These are phyloP conservation scores for Leishmania mexicana DNA, from an alignment of 208 protist genomes.

Conservation along the genomic window DNA sequence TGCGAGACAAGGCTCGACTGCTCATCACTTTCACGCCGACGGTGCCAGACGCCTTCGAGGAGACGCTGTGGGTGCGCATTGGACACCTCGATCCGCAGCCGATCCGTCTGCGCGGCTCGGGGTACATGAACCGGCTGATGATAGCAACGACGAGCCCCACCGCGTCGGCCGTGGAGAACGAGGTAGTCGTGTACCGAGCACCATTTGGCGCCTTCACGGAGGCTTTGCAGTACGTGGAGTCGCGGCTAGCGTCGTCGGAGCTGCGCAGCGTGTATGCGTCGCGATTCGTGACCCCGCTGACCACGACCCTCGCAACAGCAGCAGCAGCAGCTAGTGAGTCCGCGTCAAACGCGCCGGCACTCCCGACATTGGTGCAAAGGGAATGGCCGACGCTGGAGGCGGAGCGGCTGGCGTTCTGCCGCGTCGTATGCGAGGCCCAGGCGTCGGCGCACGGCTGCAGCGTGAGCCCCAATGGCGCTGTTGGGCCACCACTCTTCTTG, in stretches of 20 bases:
- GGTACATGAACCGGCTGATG: constrained; percentile 66
- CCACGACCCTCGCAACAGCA: not conserved
- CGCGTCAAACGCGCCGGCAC: constrained; percentile 7
- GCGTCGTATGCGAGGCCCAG: constrained; percentile 23
- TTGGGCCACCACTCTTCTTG: constrained; percentile 11
- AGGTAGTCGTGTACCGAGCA: constrained; percentile 12
- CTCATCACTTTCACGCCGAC: constrained; percentile 78
- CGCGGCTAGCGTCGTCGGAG: not conserved
- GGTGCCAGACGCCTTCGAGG: constrained; percentile 85
- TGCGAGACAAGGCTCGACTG: constrained; percentile 75
- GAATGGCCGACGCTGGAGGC: constrained; percentile 60
- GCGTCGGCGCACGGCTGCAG: not conserved
- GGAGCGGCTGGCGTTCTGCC: constrained; percentile 77
- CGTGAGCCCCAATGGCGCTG: not conserved
- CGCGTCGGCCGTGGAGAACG: not conserved
- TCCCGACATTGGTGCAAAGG: constrained; percentile 17
- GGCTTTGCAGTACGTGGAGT: constrained; percentile 26
- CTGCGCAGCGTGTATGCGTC: constrained; percentile 10
- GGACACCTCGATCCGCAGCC: constrained; percentile 93
- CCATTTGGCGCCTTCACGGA: constrained; percentile 21
- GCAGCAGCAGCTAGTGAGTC: not conserved
- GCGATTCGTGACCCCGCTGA: constrained; percentile 4
- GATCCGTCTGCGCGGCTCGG: constrained; percentile 78
- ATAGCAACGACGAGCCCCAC: constrained; percentile 26
- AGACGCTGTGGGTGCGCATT: constrained; percentile 86